Base-by-base conservation (phyloP, 2,329 filamentous ascomycete genomes). In the Fusarium sp. region DNA sequence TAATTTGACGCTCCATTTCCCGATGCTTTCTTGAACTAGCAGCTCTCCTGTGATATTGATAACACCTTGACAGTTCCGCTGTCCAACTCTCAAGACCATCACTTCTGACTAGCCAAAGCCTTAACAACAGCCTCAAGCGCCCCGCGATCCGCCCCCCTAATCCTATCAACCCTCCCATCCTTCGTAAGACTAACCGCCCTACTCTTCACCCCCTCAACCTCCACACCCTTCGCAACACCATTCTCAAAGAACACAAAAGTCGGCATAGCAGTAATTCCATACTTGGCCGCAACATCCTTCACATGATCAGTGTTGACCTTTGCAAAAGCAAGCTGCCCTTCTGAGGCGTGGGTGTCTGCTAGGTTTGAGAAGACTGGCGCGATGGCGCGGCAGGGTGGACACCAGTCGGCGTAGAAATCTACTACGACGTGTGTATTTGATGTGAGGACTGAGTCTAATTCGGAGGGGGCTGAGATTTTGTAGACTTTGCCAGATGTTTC, bases 221-320 rank as follows among this genome's bases (percentile, higher is more conserved):
- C 60, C 7, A 79, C 69, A 6, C 71, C 73, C 50, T 68, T 70
- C 10, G 76, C 76, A 81, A 92, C 81, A 70, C 92, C 93, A 76
- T 90, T 83, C 86, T 93, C 92, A 88, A 94, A 97, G 77, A 96
- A 82, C 48, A 92, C 78, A 85, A 97, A 97, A 23, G 93, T 97
- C 58, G 94, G 94, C 94, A 97, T 97, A 80, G 94, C 94, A 75
- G 92, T 90, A 80, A 97, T 89, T 69, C 88, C 89, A 73, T 95
- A 90, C 78, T 95, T 90, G 77, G 91, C 87, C 35, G 93, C 90
- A 41, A 97, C 88, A 2, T 92, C 90, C 73, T 90, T 85, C 40
- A 94, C 85, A 70, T 93, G 87, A 81, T 97, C 94, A 75, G 97
- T 93, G 82, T 97, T 94, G 80, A 97, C 85, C 88, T 97, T 96